A percentile compares a stretch with the other conserved stretches of the same genome.
Conservation (phyloP, 306 rosid species). For the Acacia confusa region DNA sequence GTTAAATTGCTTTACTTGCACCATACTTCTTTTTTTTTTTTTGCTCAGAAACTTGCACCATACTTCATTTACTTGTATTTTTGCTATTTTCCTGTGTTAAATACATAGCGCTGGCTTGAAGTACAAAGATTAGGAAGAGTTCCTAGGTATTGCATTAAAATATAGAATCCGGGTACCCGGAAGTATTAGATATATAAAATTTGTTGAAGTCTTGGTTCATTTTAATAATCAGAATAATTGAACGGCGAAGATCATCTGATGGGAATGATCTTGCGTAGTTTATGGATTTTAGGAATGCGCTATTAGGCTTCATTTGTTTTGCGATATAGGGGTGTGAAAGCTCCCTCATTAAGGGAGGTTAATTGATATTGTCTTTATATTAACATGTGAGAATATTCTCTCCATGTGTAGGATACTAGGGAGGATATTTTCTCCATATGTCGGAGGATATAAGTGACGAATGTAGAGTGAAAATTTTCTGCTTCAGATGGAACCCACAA, state of each 20-base stretch:
- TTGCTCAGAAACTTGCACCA: conserved; percentile 2
- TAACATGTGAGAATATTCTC: neutral
- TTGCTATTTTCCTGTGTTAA: neutral
- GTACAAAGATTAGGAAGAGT: neutral
- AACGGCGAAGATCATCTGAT: neutral
- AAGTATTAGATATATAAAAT: neutral
- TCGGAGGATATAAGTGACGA: too few species aligned
- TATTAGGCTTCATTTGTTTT: neutral
- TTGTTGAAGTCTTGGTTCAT: neutral
- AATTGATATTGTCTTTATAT: neutral
- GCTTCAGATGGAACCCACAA: neutral
- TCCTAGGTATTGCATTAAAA: neutral
- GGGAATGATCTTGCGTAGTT: neutral
- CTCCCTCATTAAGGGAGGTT: neutral
- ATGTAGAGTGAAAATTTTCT: too few species aligned
- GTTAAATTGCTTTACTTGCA: conserved; percentile 5
- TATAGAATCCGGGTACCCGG: neutral
- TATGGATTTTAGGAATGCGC: neutral
- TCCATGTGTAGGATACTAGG: neutral
- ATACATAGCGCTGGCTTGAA: neutral
- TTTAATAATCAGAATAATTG: neutral
- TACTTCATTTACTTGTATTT: neutral
- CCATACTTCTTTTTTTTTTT: neutral
- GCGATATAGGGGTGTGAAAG: neutral
- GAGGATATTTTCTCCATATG: too few species aligned